Conservation (phyloP, 441 rosid species). For the Metrosideros polymorpha region DNA sequence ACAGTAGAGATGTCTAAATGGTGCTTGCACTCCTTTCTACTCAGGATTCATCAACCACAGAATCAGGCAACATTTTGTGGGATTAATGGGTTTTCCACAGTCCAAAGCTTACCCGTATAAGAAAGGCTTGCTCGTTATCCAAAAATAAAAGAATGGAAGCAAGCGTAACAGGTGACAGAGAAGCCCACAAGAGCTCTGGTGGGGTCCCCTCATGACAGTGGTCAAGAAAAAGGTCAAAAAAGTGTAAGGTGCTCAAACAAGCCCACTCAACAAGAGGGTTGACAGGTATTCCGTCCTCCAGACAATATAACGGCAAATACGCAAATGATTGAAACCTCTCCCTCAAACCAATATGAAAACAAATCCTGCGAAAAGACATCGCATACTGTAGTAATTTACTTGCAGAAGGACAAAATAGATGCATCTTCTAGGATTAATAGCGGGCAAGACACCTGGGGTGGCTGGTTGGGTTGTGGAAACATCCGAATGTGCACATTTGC, state of each 20-base stretch:
- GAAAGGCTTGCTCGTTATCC: not conserved
- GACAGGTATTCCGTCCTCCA: not conserved
- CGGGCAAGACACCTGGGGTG: slow-evolving; percentile 55
- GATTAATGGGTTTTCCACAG: not conserved
- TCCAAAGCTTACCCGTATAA: not conserved
- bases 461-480: slow-evolving; percentile 92
- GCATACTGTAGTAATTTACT: not conserved
- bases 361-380: not conserved
- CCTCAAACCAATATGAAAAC: not conserved
- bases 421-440: not conserved
- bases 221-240: too few species aligned
- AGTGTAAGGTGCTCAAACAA: not conserved
- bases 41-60: not conserved
- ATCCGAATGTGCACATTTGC: slow-evolving; percentile 96
- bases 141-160: not conserved
- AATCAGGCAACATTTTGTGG: not conserved
- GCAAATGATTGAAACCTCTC: not conserved
- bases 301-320: not conserved
- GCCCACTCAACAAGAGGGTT: not conserved
- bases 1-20: not conserved
- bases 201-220: not conserved
- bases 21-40: not conserved
- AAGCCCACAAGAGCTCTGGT: not conserved
- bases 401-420: slow-evolving; percentile 4
- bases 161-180: not conserved